A percentile compares a stretch with the other conserved stretches of the same genome.
phyloP scores from a whole-genome alignment of 1,284 basidiomycete species.

The Dichomitus squalens region DNA sequence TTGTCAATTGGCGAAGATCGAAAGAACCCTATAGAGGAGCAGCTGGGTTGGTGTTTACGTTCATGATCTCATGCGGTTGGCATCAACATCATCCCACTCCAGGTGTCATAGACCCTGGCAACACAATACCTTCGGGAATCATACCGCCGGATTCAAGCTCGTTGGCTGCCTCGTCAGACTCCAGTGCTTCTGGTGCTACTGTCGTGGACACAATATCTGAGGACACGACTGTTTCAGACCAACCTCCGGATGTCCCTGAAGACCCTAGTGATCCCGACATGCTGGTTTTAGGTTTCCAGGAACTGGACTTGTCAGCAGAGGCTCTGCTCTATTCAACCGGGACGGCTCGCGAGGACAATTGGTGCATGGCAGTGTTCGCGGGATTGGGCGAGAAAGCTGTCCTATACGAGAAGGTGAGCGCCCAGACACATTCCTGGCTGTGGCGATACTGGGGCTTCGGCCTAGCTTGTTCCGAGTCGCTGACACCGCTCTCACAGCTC shows the following conservation, averaged over 20 bases:
- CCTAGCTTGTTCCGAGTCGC: neutral
- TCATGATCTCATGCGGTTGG: neutral
- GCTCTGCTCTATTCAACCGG: slow-evolving; percentile 68
- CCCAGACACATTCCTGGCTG: neutral
- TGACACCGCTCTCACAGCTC: slow-evolving; percentile 45
- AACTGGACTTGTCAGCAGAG: slow-evolving; percentile 74
- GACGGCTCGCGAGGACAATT: slow-evolving; percentile 65
- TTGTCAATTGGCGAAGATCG: slow-evolving; percentile 29
- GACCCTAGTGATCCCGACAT: slow-evolving; percentile 59
- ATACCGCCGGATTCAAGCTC: slow-evolving; percentile 7
- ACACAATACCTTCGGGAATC: neutral
- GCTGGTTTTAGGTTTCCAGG: slow-evolving; percentile 73
- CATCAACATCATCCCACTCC: neutral
- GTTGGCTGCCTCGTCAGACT: slow-evolving; percentile 1
- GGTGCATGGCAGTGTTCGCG: slow-evolving; percentile 64
- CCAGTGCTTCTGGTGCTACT: neutral
- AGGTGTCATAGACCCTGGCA: neutral
- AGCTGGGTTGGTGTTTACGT: slow-evolving; percentile 8
- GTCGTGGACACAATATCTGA: slow-evolving; percentile 6
- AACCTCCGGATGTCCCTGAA: slow-evolving; percentile 8
- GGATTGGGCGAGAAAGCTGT: slow-evolving; percentile 67
- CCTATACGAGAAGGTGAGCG: slow-evolving; percentile 63
- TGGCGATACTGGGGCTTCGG: slow-evolving; percentile 4
- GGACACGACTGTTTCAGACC: slow-evolving; percentile 4
- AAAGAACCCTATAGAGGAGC: slow-evolving; percentile 11